phyloP scores from a whole-genome alignment of 2,329 filamentous ascomycete species.

The Cladophialophora immunda region DNA sequence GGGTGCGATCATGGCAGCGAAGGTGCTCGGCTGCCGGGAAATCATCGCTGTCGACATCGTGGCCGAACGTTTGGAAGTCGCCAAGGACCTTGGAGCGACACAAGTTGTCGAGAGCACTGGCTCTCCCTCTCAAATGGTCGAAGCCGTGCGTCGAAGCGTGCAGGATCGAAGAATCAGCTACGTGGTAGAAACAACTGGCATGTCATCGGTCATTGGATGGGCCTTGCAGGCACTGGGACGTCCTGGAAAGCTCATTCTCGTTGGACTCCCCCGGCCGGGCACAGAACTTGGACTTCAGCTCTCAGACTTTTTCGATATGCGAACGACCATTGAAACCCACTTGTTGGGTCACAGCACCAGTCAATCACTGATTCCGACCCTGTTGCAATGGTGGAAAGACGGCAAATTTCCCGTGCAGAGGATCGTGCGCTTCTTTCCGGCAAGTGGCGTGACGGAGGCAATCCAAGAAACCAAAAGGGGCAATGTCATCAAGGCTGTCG shows the following conservation, averaged over 20 bases:
- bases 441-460: conserved; percentile 40
- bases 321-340: conserved; percentile 59
- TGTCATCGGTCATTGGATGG: conserved; percentile 52
- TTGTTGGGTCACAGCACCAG: conserved; percentile 57
- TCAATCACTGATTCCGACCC: conserved; percentile 52
- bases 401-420: conserved; percentile 58
- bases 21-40: conserved; percentile 50
- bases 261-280: conserved; percentile 58
- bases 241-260: conserved; percentile 59
- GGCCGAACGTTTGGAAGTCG: conserved; percentile 47
- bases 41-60: conserved; percentile 55
- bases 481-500: conserved; percentile 42
- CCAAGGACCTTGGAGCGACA: conserved; percentile 50
- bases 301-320: conserved; percentile 54
- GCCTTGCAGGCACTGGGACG: conserved; percentile 54
- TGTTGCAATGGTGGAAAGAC: conserved; percentile 60
- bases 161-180: conserved; percentile 54
- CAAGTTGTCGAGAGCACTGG: conserved; percentile 46
- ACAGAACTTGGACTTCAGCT: conserved; percentile 52
- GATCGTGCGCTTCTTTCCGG: conserved; percentile 55
- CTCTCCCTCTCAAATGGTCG: conserved; percentile 40
- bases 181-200: conserved; percentile 61
- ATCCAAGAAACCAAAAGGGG: conserved; percentile 43
- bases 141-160: conserved; percentile 48
- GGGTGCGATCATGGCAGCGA: conserved; percentile 59